Evolutionary conservation across 169 alveolate species (phyloP), one percentile per base, ranked within the genome.

Genomic region (Plasmodium yoelii): DNA sequence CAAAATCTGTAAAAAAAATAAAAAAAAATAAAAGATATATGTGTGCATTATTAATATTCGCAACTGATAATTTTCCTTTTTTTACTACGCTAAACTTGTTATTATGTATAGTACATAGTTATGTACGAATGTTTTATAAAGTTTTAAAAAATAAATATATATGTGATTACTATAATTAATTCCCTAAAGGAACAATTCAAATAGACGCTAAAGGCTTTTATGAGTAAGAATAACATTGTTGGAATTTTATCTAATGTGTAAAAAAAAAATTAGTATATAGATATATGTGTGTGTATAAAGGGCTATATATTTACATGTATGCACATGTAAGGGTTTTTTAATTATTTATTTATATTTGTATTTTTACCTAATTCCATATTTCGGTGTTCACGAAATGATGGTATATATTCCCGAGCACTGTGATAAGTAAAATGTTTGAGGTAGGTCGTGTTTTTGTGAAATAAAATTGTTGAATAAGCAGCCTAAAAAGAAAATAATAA

Each of bases 381-480:
- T 57, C 56, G 67, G 8, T 19, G 5, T 65, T 18, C n/a, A 82
- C 84, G 59, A 67, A 39, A 15, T 57, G 67, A 55, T 22, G 90
- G 84, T 26, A 55, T 42, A 10, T n/a, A 15, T 46, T 24, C 46
- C 39, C 70, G 56, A 51, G 73, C 84, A 28, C 64, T 19, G 34
- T 82, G 71, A 26, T 82, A 42, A 68, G 57, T 68, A 56, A 68
- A 82, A 55, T 68, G 67, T 65, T 82, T 82, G 55, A 82, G 69
- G 67, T 82, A 82, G 44, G 86, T 53, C 9, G 72, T 69, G 28
- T 82, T 82, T 68, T 69, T 82, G 73, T 82, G 90, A 10, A 60
- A 42, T n/a, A 69, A 47, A 46, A 82, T 19, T 12, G 84, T 34
- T 18, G 18, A 51, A 46, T 82, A 82, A 8, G 86, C 90, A 22